Conservation (phyloP, 306 rosid genomes). For the apple (Malus domestica) region ASM211411v1 NC_041790.1:33728501-33729000, state of each 20-base stretch:
- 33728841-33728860: neutral
- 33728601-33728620: neutral
- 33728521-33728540: neutral
- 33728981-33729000: too few relatives aligned
- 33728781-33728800: constrained; percentile 28
- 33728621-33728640: constrained; percentile 20
- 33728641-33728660: constrained; percentile 31
- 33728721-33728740: constrained; percentile 23
- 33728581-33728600: neutral
- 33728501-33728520: constrained; percentile 14
- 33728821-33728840: constrained; percentile 52
- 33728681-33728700: neutral
- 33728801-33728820: constrained; percentile 15
- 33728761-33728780: constrained; percentile 22
- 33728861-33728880: too few relatives aligned
- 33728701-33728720: constrained; percentile 5
- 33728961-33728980: too few relatives aligned
- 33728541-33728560: constrained; percentile 21
- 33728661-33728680: constrained; percentile 36
- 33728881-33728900: too few relatives aligned
- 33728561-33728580: neutral
- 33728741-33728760: constrained; percentile 23
- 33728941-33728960: too few relatives aligned
- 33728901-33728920: too few relatives aligned
- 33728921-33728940: too few relatives aligned